Base-by-base conservation (phyloP, 192 early-diverging fungal genomes). In the Podila minutissima region DNA sequence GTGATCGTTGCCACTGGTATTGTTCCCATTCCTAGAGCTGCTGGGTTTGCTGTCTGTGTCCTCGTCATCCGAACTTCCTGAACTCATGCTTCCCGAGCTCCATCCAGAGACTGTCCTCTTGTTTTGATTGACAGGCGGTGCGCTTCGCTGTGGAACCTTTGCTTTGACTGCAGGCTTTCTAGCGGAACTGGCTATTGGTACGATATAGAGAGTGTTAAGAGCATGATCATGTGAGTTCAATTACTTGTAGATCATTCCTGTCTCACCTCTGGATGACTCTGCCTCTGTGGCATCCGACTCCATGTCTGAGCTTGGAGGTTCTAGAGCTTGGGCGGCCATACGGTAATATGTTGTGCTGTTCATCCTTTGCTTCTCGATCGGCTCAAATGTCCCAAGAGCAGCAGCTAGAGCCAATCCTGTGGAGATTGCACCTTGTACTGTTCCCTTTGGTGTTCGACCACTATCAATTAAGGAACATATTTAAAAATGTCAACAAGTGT, bases 371-470 rank as follows among this genome's bases (percentile, higher is more conserved):
- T 79, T 79, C 24, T 79, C 76, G 46, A 79, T 79, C 13, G 76
- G 76, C 9, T 79, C 76, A 62, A 79, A 79, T 20, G 70, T 72
- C 9, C 62, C 50, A 11, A 79, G 70, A n/a, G 76, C 76, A 8
- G 49, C 53, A 15, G 76, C 24, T 10, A 79, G 60, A 13, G 76
- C 76, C 31, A 79, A 59, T 9, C 38, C 76, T 49, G 76, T 79
- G 5, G 76, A 79, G 28, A 79, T 79, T 13, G 76, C 76, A 17
- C 76, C 76, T 58, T 79, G 76, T 20, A 79, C 71, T 5, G 76
- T 79, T 28, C 76, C 76, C 59, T 72, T 79, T 2, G 76, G 76
- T 50, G 76, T 79, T 29, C 64, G 69, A 59, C 76, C 76, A 64
- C 76, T 79, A 68, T 24, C 22, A 53, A 57, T 13, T 24, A 66